Evolutionary conservation across 805 yeast genomes (phyloP).

Genomic region (Metschnikowia hibisci): DNA sequence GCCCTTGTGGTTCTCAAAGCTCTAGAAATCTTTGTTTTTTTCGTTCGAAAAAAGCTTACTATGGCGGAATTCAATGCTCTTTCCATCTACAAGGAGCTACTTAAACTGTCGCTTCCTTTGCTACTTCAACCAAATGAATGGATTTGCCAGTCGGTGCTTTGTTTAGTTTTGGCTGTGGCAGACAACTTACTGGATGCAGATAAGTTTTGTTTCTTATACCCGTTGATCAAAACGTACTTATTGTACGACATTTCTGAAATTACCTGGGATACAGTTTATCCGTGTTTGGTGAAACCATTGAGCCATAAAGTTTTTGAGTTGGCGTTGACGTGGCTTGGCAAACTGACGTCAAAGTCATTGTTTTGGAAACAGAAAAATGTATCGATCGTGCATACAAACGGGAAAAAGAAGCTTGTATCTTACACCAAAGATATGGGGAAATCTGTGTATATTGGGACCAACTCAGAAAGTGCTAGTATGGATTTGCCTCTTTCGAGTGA

Average conservation of each 20-base stretch:
- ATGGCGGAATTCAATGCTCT: slow-evolving; percentile 35
- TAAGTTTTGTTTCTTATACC: slow-evolving; percentile 75
- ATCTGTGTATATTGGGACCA: slow-evolving; percentile 29
- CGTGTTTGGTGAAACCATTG: slow-evolving; percentile 65
- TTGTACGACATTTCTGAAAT: slow-evolving; percentile 72
- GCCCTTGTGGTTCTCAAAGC: slow-evolving; percentile 75
- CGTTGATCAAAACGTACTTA: slow-evolving; percentile 71
- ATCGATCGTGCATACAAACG: slow-evolving; percentile 16
- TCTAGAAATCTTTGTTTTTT: slow-evolving; percentile 38
- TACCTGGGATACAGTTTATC: slow-evolving; percentile 60
- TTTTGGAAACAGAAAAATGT: slow-evolving; percentile 64
- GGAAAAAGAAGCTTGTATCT: slow-evolving; percentile 22
- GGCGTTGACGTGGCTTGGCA: slow-evolving; percentile 67
- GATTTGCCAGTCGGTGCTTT: slow-evolving; percentile 67
- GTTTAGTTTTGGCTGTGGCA: slow-evolving; percentile 59
- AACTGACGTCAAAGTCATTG: slow-evolving; percentile 55
- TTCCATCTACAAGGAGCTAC: slow-evolving; percentile 35
- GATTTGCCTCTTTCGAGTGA: slow-evolving; percentile 48
- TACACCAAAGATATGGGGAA: slow-evolving; percentile 35
- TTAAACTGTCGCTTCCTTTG: slow-evolving; percentile 44
- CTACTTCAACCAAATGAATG: slow-evolving; percentile 83
- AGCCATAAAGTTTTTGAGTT: slow-evolving; percentile 61
- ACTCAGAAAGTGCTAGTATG: slow-evolving; percentile 1
- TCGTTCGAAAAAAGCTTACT: slow-evolving; percentile 30
- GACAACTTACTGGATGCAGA: slow-evolving; percentile 70